phyloP scores from a whole-genome alignment of 306 rosid species.

The Sechiopsis laciniata region DNA sequence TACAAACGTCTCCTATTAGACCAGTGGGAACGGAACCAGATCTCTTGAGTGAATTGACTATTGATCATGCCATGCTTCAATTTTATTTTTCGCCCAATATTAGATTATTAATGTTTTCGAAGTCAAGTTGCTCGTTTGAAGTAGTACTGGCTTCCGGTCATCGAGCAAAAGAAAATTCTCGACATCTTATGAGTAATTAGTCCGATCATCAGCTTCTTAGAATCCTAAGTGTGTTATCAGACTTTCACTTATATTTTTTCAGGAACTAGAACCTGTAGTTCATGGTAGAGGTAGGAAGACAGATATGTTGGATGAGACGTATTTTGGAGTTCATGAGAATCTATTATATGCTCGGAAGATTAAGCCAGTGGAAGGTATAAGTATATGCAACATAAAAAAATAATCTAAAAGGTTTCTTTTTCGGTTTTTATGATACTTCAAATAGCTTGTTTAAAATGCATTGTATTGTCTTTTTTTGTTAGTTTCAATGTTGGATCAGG shows the following conservation, averaged over 20 bases:
- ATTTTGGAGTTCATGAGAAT: constrained; percentile 75
- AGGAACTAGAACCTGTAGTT: constrained; percentile 81
- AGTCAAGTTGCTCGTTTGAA: background rate
- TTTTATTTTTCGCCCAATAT: background rate
- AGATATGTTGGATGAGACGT: constrained; percentile 57
- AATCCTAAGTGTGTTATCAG: background rate
- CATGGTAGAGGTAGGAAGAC: constrained; percentile 91
- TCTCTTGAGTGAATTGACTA: background rate
- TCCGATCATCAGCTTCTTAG: background rate
- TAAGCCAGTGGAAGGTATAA: constrained; percentile 62
- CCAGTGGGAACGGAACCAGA: background rate
- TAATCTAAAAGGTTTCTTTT: background rate
- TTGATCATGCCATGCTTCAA: background rate
- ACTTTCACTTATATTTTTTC: constrained; percentile 20
- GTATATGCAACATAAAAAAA: constrained; percentile 26
- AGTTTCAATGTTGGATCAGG: constrained; percentile 1
- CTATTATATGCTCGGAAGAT: constrained; percentile 82
- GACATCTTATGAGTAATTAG: background rate
- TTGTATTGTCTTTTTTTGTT: background rate
- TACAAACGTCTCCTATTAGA: background rate
- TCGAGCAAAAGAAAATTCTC: background rate
- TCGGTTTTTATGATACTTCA: constrained; percentile 9
- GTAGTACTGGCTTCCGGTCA: background rate
- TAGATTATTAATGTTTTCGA: constrained; percentile 11
- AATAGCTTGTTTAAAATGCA: constrained; percentile 7